Base-by-base conservation (phyloP, 1,284 basidiomycete species). In the Sanguinoderma infundibulare region DNA sequence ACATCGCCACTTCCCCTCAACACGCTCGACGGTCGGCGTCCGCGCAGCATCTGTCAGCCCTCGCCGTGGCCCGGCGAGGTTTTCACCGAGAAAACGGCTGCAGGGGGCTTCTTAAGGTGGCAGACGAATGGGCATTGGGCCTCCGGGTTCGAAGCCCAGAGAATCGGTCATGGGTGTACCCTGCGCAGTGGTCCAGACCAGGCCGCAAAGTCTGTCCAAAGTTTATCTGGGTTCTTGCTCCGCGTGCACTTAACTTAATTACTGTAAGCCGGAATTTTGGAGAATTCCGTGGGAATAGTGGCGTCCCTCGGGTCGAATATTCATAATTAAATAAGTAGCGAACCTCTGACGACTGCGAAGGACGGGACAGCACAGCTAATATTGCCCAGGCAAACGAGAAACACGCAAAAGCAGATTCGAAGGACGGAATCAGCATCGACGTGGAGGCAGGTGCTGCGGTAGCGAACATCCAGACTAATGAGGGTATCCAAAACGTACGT, bases 401-500 rank as follows among this genome's bases (percentile, higher is more conserved):
- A 1, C 24, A 15, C 28, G n/a, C 28, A n/a, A 26, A 30, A 15
- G 28, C 28, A 17, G 46, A 49, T 9, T 12, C 46, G 49, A 51
- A 51, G 30, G 35, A 20, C 49, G 30, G n/a, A 50, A 35, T 20
- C 49, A 35, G 49, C 49, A 50, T 35, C 32, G 17, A n/a, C n/a
- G n/a, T n/a, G n/a, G n/a, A 30, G 5, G 42, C 42, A 50, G 38
- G 42, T 36, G 20, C 49, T 26, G 38, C 55, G 62, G 59, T 64
- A 67, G 63, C 59, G 57, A 63, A 64, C 60, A 63, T 64, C 62
- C 62, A 57, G 44, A 58, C 35, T 40, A 22, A 65, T 61, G 60
- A 65, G 66, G 66, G 66, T 67, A 67, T 67, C 66, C 55, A 60
- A 57, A 58, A 49, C 57, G 38, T 51, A 47, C 36, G 52, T 49